Evolutionary conservation across 1,139 yeast genomes (phyloP).

Genomic region (Pichia sp.): DNA sequence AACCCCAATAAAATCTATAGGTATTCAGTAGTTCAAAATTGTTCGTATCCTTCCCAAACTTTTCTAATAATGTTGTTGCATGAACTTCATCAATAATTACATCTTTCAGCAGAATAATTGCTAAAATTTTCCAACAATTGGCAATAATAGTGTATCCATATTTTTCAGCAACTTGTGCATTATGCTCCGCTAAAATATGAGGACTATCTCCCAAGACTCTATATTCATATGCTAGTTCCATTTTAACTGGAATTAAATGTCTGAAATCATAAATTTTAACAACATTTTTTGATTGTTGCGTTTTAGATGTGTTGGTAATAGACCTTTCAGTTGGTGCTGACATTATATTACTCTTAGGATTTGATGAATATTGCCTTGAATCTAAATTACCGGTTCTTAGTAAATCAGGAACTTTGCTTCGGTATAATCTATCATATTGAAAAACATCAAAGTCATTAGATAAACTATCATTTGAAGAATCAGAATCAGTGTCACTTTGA

Average conservation of each 20-base stretch:
- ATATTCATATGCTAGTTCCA: slow-evolving; percentile 73
- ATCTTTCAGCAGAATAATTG: slow-evolving; percentile 34
- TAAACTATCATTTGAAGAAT: slow-evolving; percentile 37
- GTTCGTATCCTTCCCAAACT: slow-evolving; percentile 15
- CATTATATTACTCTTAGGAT: slow-evolving; percentile 13
- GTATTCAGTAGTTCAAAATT: slow-evolving; percentile 14
- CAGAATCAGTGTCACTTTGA: slow-evolving; percentile 12
- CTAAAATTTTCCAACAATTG: slow-evolving; percentile 72
- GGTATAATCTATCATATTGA: slow-evolving; percentile 39
- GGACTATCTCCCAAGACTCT: slow-evolving; percentile 63
- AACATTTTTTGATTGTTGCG: slow-evolving; percentile 36
- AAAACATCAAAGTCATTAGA: slow-evolving; percentile 47
- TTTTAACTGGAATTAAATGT: slow-evolving; percentile 67
- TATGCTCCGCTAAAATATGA: slow-evolving; percentile 58
- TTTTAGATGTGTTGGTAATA: slow-evolving; percentile 21
- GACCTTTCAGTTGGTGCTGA: slow-evolving; percentile 26
- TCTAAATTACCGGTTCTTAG: slow-evolving; percentile 28
- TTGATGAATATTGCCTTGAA: slow-evolving; percentile 17
- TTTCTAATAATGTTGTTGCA: slow-evolving; percentile 12
- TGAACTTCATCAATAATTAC: slow-evolving; percentile 20
- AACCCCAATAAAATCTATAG: slow-evolving; percentile 59
- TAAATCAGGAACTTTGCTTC: slow-evolving; percentile 41
- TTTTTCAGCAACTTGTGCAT: slow-evolving; percentile 64
- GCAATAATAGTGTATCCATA: slow-evolving; percentile 59
- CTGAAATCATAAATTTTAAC: slow-evolving; percentile 63